Conservation (phyloP, 352 stramenopile species). For the Stramenopiles sp. region DNA sequence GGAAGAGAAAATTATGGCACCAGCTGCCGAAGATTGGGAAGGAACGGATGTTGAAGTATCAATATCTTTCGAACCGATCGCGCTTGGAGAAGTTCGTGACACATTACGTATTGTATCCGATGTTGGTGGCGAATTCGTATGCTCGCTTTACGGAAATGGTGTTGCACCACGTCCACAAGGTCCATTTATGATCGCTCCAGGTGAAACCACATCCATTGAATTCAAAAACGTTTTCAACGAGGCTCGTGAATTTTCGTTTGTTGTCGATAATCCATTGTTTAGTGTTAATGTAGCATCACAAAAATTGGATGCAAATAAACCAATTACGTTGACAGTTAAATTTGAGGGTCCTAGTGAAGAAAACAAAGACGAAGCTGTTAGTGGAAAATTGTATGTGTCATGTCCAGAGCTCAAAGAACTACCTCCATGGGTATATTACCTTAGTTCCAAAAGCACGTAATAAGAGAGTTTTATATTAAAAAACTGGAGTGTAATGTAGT, state of each 20-base stretch:
- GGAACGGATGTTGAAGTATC: slow-evolving; percentile 34
- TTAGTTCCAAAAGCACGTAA: slow-evolving; percentile 18
- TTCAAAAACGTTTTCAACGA: slow-evolving; percentile 69
- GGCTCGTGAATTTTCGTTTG: slow-evolving; percentile 42
- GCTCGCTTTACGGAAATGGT: slow-evolving; percentile 44
- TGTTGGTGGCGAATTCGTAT: slow-evolving; percentile 50
- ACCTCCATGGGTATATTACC: slow-evolving; percentile 60
- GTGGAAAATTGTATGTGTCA: slow-evolving; percentile 50
- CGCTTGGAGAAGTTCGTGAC: slow-evolving; percentile 53
- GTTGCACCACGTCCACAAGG: slow-evolving; percentile 49
- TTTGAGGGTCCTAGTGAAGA: slow-evolving; percentile 21
- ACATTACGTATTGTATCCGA: slow-evolving; percentile 39
- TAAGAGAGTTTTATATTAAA: too few relatives aligned
- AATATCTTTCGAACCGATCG: slow-evolving; percentile 63
- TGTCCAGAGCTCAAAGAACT: slow-evolving; percentile 40
- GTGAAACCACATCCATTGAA: slow-evolving; percentile 37
- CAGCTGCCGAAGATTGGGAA: slow-evolving; percentile 36
- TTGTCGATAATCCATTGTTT: slow-evolving; percentile 50
- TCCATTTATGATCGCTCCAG: slow-evolving; percentile 40
- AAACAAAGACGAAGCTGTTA: slow-evolving; percentile 18
- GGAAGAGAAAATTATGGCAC: slow-evolving; percentile 30
- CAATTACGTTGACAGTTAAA: slow-evolving; percentile 35
- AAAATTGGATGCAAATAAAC: slow-evolving; percentile 42
- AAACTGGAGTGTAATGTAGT: too few relatives aligned
- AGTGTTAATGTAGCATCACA: slow-evolving; percentile 30